A percentile compares a stretch with the other conserved stretches of the same genome.
Evolutionary conservation across 1,284 basidiomycete species (phyloP).

Genomic region (Trichosporon coremiiforme): DNA sequence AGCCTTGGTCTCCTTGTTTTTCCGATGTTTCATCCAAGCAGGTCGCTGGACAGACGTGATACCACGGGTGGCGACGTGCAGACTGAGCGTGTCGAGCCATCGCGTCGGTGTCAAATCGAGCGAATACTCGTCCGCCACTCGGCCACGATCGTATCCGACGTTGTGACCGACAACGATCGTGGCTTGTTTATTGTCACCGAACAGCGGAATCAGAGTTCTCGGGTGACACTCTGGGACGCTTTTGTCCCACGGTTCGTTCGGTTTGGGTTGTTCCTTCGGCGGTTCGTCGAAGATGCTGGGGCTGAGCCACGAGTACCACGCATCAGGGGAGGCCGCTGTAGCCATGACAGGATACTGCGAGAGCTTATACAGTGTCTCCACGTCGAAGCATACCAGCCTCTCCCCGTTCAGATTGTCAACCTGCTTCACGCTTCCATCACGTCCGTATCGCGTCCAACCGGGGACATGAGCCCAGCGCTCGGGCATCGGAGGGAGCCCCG

Average conservation of each 20-base stretch:
- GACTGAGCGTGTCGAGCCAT: conserved; percentile 91
- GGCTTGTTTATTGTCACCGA: conserved; percentile 45
- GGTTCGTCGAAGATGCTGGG: conserved; percentile 76
- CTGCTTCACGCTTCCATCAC: conserved; percentile 41
- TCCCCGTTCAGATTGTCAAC: conserved; percentile 63
- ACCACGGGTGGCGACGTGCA: conserved; percentile 92
- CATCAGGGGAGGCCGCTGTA: conserved; percentile 75
- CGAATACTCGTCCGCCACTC: conserved; percentile 82
- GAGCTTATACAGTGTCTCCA: conserved; percentile 86
- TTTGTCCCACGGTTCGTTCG: conserved; percentile 39
- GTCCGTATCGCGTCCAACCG: conserved; percentile 85
- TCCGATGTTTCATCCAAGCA: conserved; percentile 79
- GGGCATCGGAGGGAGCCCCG: conserved; percentile 64
- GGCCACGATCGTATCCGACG: conserved; percentile 87
- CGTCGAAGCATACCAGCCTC: conserved; percentile 79
- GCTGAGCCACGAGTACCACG: conserved; percentile 96
- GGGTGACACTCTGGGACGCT: conserved; percentile 35
- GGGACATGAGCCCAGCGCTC: conserved; percentile 73
- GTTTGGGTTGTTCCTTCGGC: conserved; percentile 30
- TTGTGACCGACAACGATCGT: conserved; percentile 90
- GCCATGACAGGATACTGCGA: conserved; percentile 87
- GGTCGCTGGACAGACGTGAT: conserved; percentile 94
- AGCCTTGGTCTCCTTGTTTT: conserved; percentile 57
- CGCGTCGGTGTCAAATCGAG: conserved; percentile 71
- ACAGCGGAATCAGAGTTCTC: conserved; percentile 50